These are phyloP conservation scores for Venturia pyrina DNA, from an alignment of 2,329 filamentous ascomycete genomes.

Conservation along the genomic window DNA sequence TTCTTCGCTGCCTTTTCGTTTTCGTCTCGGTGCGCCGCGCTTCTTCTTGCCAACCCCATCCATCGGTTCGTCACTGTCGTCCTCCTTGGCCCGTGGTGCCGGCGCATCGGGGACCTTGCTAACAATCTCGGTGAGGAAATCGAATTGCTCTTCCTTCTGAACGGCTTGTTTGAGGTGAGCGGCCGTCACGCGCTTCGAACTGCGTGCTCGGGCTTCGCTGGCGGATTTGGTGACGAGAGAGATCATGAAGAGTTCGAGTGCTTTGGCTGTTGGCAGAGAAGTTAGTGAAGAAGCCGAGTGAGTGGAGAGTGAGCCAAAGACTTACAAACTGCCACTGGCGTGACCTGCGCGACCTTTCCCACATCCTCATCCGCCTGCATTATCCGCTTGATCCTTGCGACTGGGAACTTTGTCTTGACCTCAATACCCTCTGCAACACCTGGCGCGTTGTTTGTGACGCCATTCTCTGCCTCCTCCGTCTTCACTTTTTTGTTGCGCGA, in stretches of 20 bases:
- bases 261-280: slow-evolving; percentile 55
- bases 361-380: slow-evolving; percentile 99
- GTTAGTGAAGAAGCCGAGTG: slow-evolving; percentile 14
- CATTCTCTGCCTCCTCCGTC: slow-evolving; percentile 7
- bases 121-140: slow-evolving; percentile 88
- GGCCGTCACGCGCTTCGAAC: slow-evolving; percentile 81
- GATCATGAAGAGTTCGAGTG: slow-evolving; percentile 96
- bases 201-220: slow-evolving; percentile 68
- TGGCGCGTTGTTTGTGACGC: slow-evolving; percentile 6
- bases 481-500: slow-evolving; percentile 7
- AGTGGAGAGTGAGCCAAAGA: slow-evolving; percentile 14
- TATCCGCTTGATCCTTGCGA: slow-evolving; percentile 94
- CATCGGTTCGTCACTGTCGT: slow-evolving; percentile 12
- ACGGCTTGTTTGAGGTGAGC: slow-evolving; percentile 88
- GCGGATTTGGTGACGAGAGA: slow-evolving; percentile 83
- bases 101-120: slow-evolving; percentile 65
- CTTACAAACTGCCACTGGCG: slow-evolving; percentile 79
- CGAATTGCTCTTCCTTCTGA: slow-evolving; percentile 80
- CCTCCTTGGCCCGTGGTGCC: slow-evolving; percentile 15
- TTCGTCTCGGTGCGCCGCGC: slow-evolving; percentile 1
- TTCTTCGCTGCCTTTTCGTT: slow-evolving; percentile 5
- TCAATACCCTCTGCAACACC: slow-evolving; percentile 38
- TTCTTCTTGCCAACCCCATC: slow-evolving; percentile 12
- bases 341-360: slow-evolving; percentile 95
- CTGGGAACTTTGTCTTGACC: slow-evolving; percentile 92